phyloP scores from a whole-genome alignment of 2,329 filamentous ascomycete genomes.

The Orbilia blumenaviensis region DNA sequence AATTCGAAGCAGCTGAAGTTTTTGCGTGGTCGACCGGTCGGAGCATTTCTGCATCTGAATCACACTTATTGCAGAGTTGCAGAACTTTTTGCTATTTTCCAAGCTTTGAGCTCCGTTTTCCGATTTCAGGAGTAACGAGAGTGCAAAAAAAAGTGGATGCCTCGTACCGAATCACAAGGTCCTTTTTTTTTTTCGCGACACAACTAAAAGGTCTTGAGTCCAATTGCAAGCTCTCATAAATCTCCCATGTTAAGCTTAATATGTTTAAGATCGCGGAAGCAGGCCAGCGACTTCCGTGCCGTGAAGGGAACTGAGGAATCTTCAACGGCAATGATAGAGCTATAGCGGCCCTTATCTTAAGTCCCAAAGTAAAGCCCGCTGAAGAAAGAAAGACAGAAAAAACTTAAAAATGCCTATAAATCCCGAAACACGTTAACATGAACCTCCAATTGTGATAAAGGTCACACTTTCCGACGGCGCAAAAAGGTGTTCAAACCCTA shows the following conservation, averaged over 20 bases:
- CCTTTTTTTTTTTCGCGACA: neutral
- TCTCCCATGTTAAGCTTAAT: neutral
- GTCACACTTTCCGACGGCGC: constrained; percentile 21
- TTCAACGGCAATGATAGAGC: constrained; percentile 10
- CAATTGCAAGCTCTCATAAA: constrained; percentile 1
- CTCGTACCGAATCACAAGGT: constrained; percentile 9
- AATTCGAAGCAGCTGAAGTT: constrained; percentile 1
- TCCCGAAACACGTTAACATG: constrained; percentile 30
- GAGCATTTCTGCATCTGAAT: constrained; percentile 4
- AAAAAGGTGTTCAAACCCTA: constrained; percentile 9
- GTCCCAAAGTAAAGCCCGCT: neutral
- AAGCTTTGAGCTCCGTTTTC: constrained; percentile 6
- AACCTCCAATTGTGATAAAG: constrained; percentile 14
- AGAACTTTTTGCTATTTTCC: neutral
- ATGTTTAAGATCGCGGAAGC: constrained; percentile 27
- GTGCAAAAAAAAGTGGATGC: neutral
- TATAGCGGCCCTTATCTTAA: constrained; percentile 25
- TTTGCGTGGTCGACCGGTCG: neutral
- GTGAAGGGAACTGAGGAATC: constrained; percentile 16
- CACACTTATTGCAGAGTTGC: constrained; percentile 1
- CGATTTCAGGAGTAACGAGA: constrained; percentile 12
- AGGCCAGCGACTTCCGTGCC: constrained; percentile 30
- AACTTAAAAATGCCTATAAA: constrained; percentile 13
- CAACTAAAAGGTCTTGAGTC: neutral
- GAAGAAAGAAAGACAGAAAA: too few relatives aligned